These are phyloP conservation scores for Trifolium dubium DNA, from an alignment of 306 rosid genomes.

Conservation along the genomic window DNA sequence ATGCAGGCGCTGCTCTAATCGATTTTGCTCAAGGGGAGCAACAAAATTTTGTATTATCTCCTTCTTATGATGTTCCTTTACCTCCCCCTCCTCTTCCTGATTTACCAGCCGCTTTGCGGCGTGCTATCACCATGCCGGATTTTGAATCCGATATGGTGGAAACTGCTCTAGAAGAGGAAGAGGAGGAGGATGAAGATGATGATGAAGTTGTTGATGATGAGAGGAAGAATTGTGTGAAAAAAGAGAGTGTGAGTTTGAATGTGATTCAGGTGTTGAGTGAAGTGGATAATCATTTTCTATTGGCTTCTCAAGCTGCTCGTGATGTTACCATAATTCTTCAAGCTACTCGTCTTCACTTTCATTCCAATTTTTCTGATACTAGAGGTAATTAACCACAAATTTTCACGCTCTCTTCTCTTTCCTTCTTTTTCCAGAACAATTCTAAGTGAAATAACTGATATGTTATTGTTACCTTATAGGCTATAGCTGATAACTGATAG, in stretches of 20 bases:
- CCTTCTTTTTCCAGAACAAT: neutral
- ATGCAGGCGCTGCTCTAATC: conserved; percentile 74
- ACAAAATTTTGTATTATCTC: conserved; percentile 30
- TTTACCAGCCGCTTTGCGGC: conserved; percentile 48
- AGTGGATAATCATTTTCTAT: conserved; percentile 77
- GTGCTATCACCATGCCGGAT: conserved; percentile 71
- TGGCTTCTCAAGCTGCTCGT: conserved; percentile 83
- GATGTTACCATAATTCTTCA: conserved; percentile 92
- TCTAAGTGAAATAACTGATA: no score
- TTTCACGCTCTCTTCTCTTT: neutral
- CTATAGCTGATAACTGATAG: neutral
- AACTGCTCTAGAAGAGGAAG: conserved; percentile 50
- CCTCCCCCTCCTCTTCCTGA: conserved; percentile 67
- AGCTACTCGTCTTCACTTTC: conserved; percentile 85
- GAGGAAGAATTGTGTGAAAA: neutral
- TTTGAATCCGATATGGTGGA: conserved; percentile 39
- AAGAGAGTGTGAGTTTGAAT: neutral
- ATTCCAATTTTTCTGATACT: conserved; percentile 84
- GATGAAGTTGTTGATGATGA: conserved; percentile 49
- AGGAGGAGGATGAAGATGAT: conserved; percentile 45
- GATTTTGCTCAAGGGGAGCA: conserved; percentile 69
- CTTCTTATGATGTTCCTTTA: conserved; percentile 38
- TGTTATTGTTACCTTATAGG: no score
- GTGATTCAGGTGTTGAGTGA: conserved; percentile 32
- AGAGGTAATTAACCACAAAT: conserved; percentile 49